These are phyloP conservation scores for Pseudocohnilembus persalinus DNA, from an alignment of 169 alveolate species.

Conservation along the genomic window DNA sequence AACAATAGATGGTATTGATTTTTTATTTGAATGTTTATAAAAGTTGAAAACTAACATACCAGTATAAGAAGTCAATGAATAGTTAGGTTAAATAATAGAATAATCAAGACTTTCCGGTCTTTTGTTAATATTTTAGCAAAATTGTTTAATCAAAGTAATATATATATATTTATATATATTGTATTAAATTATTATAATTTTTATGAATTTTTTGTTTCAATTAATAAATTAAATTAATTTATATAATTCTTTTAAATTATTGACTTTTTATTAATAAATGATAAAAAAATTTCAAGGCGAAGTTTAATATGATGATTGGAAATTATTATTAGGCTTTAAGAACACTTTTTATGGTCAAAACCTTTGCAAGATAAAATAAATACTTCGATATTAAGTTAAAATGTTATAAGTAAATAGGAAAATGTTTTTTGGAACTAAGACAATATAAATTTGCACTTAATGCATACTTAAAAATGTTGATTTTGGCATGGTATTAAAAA, in stretches of 20 bases:
- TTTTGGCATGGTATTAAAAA: neutral
- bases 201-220: no score
- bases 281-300: neutral
- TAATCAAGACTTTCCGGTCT: neutral
- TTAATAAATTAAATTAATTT: no score
- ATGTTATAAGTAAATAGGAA: neutral
- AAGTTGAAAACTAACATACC: neutral
- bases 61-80: neutral
- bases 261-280: neutral
- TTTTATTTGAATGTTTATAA: no score
- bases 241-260: no score
- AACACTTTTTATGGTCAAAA: neutral
- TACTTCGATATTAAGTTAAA: no score
- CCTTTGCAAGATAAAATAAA: neutral
- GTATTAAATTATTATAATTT: no score
- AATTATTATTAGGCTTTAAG: neutral
- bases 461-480: neutral
- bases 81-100: neutral
- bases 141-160: neutral
- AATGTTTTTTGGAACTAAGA: neutral
- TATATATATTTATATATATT: no score
- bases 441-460: neutral
- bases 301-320: neutral
- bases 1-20: neutral
- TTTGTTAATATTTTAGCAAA: neutral